Evolutionary conservation across 352 stramenopile species (phyloP), one percentile per base, ranked within the genome.

Genomic region (Pythium biforme): DNA sequence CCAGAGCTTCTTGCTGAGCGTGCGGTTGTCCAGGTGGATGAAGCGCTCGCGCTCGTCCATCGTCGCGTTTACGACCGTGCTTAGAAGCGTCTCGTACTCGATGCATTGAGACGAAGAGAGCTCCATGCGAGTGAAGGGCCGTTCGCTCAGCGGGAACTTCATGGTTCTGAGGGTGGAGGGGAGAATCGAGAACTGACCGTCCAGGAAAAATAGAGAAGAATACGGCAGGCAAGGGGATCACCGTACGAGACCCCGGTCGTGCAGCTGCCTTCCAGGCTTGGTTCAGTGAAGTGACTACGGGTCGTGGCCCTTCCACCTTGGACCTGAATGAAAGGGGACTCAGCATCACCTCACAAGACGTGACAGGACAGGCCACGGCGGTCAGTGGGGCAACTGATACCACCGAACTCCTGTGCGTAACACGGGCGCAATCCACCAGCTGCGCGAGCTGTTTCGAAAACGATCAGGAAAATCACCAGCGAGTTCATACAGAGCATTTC

Each of bases 1-100:
- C 74, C 73, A 80, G 41, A 62, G 34, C 20, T 72, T 68, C 15
- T 46, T 66, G 58, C 77, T 70, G 9, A 86, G 27, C 9, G 69
- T 50, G 29, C 71, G 72, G 20, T 81, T 61, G 47, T 66, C 33
- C 34, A 70, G 74, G 39, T 63, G 61, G 40, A 81, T 66, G 41
- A 77, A 67, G 8, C 27, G 48, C 48, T 33, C 26, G 17, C 48
- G 48, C 41, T 83, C 73, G 15, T 58, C 52, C 63, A 83, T 64
- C 6, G 70, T 81, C 61, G 52, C 69, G 20, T 68, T 63, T n/a
- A 79, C 59, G 43, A 73, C 52, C 20, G 69, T 64, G 45, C 70
- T 39, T 29, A 76, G 56, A 31, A 80, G 72, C 62, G 64, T 66
- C 29, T 80, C 49, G 53, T 76, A 72, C 43, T 74, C 54, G 14